phyloP scores from a whole-genome alignment of 345 rosid species.

The Stellera chamaejasme region DNA sequence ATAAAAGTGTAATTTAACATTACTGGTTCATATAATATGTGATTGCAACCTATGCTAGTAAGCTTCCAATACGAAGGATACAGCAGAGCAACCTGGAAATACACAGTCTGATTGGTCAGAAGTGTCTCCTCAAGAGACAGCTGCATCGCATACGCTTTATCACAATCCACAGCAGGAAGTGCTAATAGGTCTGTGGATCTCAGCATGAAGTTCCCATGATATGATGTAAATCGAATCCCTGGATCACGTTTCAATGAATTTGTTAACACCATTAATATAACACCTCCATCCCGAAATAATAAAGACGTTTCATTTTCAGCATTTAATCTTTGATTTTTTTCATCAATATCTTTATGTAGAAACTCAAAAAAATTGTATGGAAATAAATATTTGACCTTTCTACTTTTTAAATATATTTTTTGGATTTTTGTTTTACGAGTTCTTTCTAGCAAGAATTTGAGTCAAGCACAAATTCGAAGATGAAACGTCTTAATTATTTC shows the following conservation, averaged over 20 bases:
- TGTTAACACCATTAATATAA: too few relatives aligned
- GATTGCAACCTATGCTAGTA: background rate
- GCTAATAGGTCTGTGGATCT: constrained; percentile 93
- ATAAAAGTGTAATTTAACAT: background rate
- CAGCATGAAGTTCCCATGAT: constrained; percentile 98
- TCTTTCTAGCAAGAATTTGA: too few relatives aligned
- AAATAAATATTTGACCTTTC: too few relatives aligned
- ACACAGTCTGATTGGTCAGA: constrained; percentile 79
- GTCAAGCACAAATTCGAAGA: too few relatives aligned
- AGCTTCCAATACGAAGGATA: constrained; percentile 50
- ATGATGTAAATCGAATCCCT: constrained; percentile 91
- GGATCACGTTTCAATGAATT: background rate
- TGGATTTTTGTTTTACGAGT: too few relatives aligned
- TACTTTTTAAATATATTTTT: too few relatives aligned
- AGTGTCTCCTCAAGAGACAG: constrained; percentile 89
- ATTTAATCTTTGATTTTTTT: too few relatives aligned
- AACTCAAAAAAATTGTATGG: too few relatives aligned
- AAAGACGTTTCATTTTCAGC: too few relatives aligned
- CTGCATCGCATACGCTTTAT: constrained; percentile 98
- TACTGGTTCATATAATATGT: background rate
- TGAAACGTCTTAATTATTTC: too few relatives aligned
- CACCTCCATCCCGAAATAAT: too few relatives aligned
- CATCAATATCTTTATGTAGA: too few relatives aligned
- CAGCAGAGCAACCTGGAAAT: constrained; percentile 98
- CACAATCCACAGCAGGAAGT: constrained; percentile 98